These are phyloP conservation scores for Udeniomyces megalosporus DNA, from an alignment of 768 basidiomycete genomes.

Conservation along the genomic window DNA sequence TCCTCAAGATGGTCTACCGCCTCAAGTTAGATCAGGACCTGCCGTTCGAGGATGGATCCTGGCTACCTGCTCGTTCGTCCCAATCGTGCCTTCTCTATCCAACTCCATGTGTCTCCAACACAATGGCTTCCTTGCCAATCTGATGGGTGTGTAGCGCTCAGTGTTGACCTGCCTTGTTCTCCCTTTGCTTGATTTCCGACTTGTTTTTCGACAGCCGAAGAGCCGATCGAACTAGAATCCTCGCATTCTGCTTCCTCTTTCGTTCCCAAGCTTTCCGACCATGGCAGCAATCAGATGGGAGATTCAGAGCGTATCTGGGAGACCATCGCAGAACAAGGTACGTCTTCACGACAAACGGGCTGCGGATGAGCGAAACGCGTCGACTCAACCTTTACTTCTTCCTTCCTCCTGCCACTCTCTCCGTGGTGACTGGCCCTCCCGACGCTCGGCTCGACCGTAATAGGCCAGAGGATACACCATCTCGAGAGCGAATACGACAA, in stretches of 20 bases:
- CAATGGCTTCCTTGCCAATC: no score
- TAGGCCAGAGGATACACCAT: no score
- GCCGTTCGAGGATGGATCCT: constrained; percentile 65
- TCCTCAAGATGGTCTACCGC: constrained; percentile 81
- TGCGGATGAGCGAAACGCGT: no score
- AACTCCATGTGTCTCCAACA: neutral
- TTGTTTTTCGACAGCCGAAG: neutral
- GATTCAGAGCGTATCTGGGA: constrained; percentile 49
- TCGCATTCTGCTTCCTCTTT: no score
- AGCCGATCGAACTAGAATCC: neutral
- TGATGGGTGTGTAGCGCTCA: no score
- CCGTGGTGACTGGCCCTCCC: constrained; percentile 35
- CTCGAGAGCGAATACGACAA: constrained; percentile 65
- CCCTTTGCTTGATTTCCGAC: constrained; percentile 16
- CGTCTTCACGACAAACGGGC: neutral
- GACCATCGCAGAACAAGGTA: constrained; percentile 61
- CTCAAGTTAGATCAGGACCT: constrained; percentile 71
- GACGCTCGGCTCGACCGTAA: constrained; percentile 53
- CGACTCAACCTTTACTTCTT: neutral
- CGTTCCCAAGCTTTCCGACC: no score
- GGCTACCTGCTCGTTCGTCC: constrained; percentile 70
- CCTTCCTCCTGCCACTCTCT: neutral
- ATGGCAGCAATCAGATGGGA: neutral
- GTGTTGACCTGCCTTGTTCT: no score
- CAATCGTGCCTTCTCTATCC: no score